A percentile compares a stretch with the other conserved stretches of the same genome.
phyloP scores from a whole-genome alignment of 345 rosid genomes.

The Geranium brycei region DNA sequence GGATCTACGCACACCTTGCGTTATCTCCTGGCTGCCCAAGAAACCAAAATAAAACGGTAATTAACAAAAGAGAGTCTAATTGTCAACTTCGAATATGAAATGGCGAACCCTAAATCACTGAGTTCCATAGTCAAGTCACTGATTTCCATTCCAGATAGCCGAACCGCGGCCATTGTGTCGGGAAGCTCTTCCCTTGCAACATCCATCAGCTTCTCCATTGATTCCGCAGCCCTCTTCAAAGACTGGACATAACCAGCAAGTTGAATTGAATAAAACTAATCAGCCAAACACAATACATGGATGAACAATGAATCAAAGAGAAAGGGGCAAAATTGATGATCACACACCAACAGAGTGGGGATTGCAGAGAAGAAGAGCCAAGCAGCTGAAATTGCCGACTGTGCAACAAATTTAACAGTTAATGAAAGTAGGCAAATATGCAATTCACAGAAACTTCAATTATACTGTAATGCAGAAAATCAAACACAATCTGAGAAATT shows the following conservation, averaged over 20 bases:
- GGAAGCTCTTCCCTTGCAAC: constrained; percentile 82
- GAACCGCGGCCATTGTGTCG: constrained; percentile 82
- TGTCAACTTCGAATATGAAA: neutral
- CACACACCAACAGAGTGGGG: constrained; percentile 64
- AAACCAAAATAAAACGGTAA: neutral
- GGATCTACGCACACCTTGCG: constrained; percentile 72
- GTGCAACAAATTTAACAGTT: constrained; percentile 10
- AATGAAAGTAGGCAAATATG: constrained; percentile 1
- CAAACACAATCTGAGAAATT: neutral
- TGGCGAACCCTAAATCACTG: constrained; percentile 67
- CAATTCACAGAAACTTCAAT: neutral
- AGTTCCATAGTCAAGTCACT: constrained; percentile 87
- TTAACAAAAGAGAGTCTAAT: neutral
- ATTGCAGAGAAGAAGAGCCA: constrained; percentile 83
- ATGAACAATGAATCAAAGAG: neutral
- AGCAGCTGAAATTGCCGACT: constrained; percentile 70
- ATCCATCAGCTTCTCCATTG: constrained; percentile 75
- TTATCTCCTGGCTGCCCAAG: constrained; percentile 55
- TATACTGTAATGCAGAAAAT: neutral
- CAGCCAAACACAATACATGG: neutral
- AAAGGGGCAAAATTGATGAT: neutral
- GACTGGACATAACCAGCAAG: constrained; percentile 24
- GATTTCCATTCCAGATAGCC: constrained; percentile 91
- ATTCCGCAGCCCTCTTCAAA: constrained; percentile 79
- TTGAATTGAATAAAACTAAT: neutral